A percentile compares a stretch with the other conserved stretches of the same genome.
These are phyloP conservation scores for Claviceps sp. DNA, from an alignment of 2,329 filamentous ascomycete species.

Conservation along the genomic window DNA sequence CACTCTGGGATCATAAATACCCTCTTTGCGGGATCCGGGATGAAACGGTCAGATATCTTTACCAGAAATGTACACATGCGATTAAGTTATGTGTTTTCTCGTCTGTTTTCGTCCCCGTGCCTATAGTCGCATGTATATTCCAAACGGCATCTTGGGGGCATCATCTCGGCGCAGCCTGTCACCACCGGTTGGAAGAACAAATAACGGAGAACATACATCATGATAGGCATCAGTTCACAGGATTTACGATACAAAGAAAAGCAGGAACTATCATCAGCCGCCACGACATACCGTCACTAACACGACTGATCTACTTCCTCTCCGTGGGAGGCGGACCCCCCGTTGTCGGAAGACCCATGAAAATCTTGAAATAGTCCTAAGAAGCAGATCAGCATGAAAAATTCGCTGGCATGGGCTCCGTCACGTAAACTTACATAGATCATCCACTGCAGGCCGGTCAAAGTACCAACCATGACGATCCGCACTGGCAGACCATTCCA, in stretches of 20 bases:
- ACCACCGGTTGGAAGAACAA: no score
- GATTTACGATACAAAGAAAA: background rate
- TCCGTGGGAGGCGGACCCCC: constrained; percentile 50
- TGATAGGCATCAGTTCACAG: no score
- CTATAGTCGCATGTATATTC: no score
- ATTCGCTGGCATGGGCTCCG: background rate
- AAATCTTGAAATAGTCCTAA: constrained; percentile 77
- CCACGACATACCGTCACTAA: background rate
- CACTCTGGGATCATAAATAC: no score
- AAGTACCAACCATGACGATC: constrained; percentile 79
- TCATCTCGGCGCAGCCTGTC: no score
- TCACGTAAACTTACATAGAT: constrained; percentile 53
- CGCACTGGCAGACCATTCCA: constrained; percentile 80
- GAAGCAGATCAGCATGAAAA: constrained; percentile 6
- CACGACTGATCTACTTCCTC: constrained; percentile 22
- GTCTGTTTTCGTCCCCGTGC: no score
- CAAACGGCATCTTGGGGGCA: no score
- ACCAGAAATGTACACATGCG: no score
- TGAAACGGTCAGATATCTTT: no score
- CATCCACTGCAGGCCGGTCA: constrained; percentile 86
- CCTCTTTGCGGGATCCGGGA: no score
- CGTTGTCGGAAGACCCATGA: constrained; percentile 76
- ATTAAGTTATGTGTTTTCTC: no score
- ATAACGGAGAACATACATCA: no score
- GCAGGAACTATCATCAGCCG: background rate